phyloP scores from a whole-genome alignment of 345 rosid species.

The Pugionium dolabratum region DNA sequence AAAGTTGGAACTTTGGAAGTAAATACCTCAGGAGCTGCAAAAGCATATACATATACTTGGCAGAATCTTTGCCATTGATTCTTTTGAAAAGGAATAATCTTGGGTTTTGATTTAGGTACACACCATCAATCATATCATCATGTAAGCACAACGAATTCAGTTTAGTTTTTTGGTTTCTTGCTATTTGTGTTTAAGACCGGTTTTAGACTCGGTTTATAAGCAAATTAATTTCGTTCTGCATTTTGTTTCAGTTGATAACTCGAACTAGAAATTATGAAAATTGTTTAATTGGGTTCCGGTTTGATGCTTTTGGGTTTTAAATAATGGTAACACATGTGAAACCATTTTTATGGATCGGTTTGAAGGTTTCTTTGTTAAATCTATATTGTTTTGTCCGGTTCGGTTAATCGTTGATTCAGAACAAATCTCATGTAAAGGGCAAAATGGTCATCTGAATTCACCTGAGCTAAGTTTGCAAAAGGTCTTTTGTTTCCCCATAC shows the following conservation, averaged over 20 bases:
- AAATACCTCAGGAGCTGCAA: slow-evolving; percentile 31
- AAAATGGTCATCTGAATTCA: not conserved
- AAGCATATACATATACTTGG: slow-evolving; percentile 25
- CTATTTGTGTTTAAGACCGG: not conserved
- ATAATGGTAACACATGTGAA: not conserved
- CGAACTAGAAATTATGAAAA: not conserved
- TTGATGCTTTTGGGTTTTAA: not conserved
- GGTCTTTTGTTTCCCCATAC: slow-evolving; percentile 15
- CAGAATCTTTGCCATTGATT: slow-evolving; percentile 30
- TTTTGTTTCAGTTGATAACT: slow-evolving; percentile 10
- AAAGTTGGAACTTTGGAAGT: slow-evolving; percentile 20
- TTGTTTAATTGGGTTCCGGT: not conserved
- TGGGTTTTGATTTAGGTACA: slow-evolving; percentile 19
- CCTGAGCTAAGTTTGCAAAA: slow-evolving; percentile 35
- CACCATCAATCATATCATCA: not conserved
- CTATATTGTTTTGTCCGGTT: slow-evolving; percentile 14
- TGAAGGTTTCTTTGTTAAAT: not conserved
- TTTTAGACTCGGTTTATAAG: slow-evolving; percentile 18
- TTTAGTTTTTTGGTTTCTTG: slow-evolving; percentile 21
- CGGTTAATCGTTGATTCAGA: not conserved
- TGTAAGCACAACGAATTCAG: slow-evolving; percentile 12
- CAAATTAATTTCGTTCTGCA: not conserved
- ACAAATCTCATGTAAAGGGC: slow-evolving; percentile 18
- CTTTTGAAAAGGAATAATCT: slow-evolving; percentile 22
- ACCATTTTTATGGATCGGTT: not conserved